Conservation (phyloP, 192 early-diverging fungal genomes). For the Backusella luteola region DNA sequence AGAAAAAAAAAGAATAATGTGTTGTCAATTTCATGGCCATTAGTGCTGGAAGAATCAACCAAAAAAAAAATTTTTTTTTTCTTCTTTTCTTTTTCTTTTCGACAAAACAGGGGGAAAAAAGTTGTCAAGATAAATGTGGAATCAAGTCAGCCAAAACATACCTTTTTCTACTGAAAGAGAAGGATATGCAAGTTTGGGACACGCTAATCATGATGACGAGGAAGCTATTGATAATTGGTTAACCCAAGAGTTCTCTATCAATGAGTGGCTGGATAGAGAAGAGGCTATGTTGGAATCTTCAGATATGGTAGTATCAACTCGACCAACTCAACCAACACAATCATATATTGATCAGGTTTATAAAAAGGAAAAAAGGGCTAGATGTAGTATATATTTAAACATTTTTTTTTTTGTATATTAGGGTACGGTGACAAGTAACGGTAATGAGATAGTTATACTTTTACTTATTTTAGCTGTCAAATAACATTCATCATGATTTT, state of each 20-base stretch:
- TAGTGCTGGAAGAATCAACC: background rate
- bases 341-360: background rate
- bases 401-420: background rate
- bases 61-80: background rate
- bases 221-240: background rate
- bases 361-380: background rate
- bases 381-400: background rate
- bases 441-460: background rate
- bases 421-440: background rate
- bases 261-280: conserved; percentile 1
- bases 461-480: background rate
- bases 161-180: background rate
- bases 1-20: background rate
- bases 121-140: background rate
- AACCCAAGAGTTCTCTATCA: background rate
- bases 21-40: background rate
- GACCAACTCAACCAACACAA: background rate
- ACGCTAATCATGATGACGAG: background rate
- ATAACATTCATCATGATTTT: background rate
- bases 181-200: background rate
- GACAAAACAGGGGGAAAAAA: background rate
- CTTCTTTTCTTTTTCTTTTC: background rate
- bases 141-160: background rate
- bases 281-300: background rate
- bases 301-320: no score